Evolutionary conservation across 768 basidiomycete genomes (phyloP).

Genomic region (Macrolepiota fuliginosa): DNA sequence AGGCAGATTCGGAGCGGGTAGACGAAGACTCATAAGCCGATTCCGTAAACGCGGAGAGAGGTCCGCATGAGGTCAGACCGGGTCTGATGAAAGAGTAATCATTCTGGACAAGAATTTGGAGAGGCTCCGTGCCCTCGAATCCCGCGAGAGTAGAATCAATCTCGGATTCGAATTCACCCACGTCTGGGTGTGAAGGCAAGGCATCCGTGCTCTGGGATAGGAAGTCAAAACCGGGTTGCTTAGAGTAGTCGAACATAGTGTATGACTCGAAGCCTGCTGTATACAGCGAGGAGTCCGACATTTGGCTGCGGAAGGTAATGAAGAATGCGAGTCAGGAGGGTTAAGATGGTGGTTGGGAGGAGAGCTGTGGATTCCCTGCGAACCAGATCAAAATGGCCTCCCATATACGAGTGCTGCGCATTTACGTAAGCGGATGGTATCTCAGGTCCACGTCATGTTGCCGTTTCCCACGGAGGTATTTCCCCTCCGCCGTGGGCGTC

Average conservation of each 20-base stretch:
- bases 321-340: slow-evolving; percentile 21
- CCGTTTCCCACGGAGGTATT: slow-evolving; percentile 11
- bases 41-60: slow-evolving; percentile 75
- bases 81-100: slow-evolving; percentile 63
- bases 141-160: slow-evolving; percentile 70
- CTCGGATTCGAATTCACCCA: slow-evolving; percentile 67
- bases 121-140: slow-evolving; percentile 61
- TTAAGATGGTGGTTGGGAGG: slow-evolving; percentile 30
- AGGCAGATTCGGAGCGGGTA: slow-evolving; percentile 66
- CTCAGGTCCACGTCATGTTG: slow-evolving; percentile 12
- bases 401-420: slow-evolving; percentile 35
- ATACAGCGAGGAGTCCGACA: slow-evolving; percentile 31
- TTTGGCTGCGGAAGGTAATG: slow-evolving; percentile 27
- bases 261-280: slow-evolving; percentile 30
- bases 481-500: slow-evolving; percentile 6
- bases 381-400: slow-evolving; percentile 14
- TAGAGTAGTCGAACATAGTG: slow-evolving; percentile 31
- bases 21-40: slow-evolving; percentile 72
- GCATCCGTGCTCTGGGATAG: slow-evolving; percentile 58
- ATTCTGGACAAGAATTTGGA: slow-evolving; percentile 23
- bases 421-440: slow-evolving; percentile 21
- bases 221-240: slow-evolving; percentile 57
- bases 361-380: slow-evolving; percentile 18
- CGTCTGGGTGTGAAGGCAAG: slow-evolving; percentile 75
- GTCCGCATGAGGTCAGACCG: slow-evolving; percentile 60